These are phyloP conservation scores for Uronychia binucleata DNA, from an alignment of 73 alveolate species.

Conservation along the genomic window DNA sequence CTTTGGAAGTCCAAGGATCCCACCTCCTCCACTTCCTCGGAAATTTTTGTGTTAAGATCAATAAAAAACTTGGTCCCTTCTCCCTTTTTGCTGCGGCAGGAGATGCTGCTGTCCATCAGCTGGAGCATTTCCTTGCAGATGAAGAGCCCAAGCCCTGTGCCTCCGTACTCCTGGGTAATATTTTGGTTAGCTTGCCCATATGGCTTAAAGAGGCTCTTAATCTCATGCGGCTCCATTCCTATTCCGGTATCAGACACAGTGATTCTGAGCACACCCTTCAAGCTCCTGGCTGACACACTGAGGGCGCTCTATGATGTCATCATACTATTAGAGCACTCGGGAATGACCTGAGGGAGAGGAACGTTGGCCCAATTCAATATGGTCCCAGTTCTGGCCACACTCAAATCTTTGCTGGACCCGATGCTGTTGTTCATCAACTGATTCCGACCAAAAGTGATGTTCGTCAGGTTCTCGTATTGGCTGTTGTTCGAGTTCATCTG, in stretches of 20 bases:
- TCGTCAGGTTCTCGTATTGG: too few species aligned
- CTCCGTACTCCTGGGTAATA: background rate
- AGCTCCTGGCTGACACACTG: background rate
- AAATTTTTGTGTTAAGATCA: background rate
- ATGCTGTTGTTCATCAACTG: background rate
- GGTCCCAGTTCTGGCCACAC: background rate
- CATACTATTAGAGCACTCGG: background rate
- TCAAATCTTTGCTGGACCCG: background rate
- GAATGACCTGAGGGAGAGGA: background rate
- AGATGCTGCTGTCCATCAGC: background rate
- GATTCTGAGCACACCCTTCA: background rate
- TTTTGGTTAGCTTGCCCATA: background rate
- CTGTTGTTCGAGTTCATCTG: too few species aligned
- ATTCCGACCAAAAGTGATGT: background rate
- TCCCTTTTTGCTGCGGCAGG: background rate
- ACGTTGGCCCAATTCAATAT: background rate
- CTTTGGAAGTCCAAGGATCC: background rate
- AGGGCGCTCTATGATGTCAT: background rate
- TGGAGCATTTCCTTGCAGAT: background rate
- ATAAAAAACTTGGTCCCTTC: background rate
- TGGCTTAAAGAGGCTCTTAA: background rate
- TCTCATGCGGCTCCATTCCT: background rate
- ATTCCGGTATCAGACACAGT: background rate
- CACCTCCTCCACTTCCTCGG: background rate
- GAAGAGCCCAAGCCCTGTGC: constrained; percentile 1